phyloP scores from a whole-genome alignment of 2,329 filamentous ascomycete genomes.

The Trichoderma cornu-damae region DNA sequence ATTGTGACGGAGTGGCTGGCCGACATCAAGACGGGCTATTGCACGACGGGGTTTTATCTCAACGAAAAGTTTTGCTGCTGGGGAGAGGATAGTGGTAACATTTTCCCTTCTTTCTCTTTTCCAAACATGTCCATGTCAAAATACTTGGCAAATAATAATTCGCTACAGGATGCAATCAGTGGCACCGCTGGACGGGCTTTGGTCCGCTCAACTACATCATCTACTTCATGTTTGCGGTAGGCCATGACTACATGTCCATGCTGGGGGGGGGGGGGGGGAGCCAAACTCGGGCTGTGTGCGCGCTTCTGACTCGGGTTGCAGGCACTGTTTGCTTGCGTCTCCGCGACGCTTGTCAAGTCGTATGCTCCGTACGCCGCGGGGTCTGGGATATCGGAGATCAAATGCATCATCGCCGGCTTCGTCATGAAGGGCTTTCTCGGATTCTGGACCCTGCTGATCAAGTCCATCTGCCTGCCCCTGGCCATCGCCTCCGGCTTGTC shows the following conservation, averaged over 20 bases:
- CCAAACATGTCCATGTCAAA: background rate
- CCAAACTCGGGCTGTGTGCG: no score
- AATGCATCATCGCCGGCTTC: slow-evolving; percentile 97
- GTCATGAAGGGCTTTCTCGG: slow-evolving; percentile 98
- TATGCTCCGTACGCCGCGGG: slow-evolving; percentile 96
- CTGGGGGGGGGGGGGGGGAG: no score
- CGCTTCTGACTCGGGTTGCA: slow-evolving; percentile 32
- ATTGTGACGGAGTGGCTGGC: slow-evolving; percentile 96
- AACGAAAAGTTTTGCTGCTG: slow-evolving; percentile 98
- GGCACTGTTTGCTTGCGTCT: slow-evolving; percentile 74
- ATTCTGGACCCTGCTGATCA: slow-evolving; percentile 86
- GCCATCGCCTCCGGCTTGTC: slow-evolving; percentile 92
- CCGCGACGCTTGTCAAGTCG: slow-evolving; percentile 78
- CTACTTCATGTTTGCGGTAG: slow-evolving; percentile 79
- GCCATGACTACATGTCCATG: slow-evolving; percentile 21
- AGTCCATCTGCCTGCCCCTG: slow-evolving; percentile 83
- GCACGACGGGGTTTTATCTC: slow-evolving; percentile 90
- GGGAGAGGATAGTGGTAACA: slow-evolving; percentile 81
- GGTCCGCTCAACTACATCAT: slow-evolving; percentile 76
- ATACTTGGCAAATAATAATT: no score
- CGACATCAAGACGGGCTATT: slow-evolving; percentile 94
- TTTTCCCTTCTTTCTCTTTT: no score
- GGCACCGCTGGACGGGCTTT: slow-evolving; percentile 82
- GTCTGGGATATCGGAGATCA: slow-evolving; percentile 97
- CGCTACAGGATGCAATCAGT: slow-evolving; percentile 69